A percentile compares a stretch with the other conserved stretches of the same genome.
phyloP scores from a whole-genome alignment of 2,329 filamentous ascomycete species.

The Fragosphaeria purpurea region DNA sequence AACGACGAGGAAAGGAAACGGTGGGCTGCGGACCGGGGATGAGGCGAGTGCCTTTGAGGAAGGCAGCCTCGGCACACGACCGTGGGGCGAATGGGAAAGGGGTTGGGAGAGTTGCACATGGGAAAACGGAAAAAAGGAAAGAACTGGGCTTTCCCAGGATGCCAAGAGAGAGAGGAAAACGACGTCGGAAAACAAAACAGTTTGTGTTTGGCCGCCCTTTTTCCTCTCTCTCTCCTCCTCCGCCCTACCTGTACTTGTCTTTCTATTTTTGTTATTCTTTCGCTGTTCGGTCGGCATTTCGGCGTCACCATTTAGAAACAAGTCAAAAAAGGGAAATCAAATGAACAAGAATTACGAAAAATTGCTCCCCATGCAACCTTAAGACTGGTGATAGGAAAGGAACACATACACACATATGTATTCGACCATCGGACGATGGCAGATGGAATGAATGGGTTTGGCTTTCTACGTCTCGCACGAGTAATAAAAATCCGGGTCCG shows the following conservation, averaged over 20 bases:
- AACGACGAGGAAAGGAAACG: not conserved
- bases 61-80: too few relatives aligned
- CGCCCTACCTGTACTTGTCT: not conserved
- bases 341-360: not conserved
- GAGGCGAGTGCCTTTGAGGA: too few relatives aligned
- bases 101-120: too few relatives aligned
- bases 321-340: slow-evolving; percentile 7
- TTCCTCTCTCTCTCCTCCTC: not conserved
- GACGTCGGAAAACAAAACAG: not conserved
- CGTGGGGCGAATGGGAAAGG: too few relatives aligned
- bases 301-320: slow-evolving; percentile 10
- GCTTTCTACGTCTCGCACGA: too few relatives aligned
- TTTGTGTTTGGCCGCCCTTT: not conserved
- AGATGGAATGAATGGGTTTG: too few relatives aligned
- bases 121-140: too few relatives aligned
- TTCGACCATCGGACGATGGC: too few relatives aligned
- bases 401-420: not conserved
- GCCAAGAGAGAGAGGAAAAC: slow-evolving; percentile 4
- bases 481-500: too few relatives aligned
- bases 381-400: slow-evolving; percentile 1
- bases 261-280: slow-evolving; percentile 3
- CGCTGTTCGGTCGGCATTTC: slow-evolving; percentile 14
- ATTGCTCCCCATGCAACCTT: too few relatives aligned
- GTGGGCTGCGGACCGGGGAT: too few relatives aligned
- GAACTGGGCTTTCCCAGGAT: too few relatives aligned